A percentile compares a stretch with the other conserved stretches of the same genome.
phyloP scores from a whole-genome alignment of 768 basidiomycete species.

The Tricholoma hemisulphureum region DNA sequence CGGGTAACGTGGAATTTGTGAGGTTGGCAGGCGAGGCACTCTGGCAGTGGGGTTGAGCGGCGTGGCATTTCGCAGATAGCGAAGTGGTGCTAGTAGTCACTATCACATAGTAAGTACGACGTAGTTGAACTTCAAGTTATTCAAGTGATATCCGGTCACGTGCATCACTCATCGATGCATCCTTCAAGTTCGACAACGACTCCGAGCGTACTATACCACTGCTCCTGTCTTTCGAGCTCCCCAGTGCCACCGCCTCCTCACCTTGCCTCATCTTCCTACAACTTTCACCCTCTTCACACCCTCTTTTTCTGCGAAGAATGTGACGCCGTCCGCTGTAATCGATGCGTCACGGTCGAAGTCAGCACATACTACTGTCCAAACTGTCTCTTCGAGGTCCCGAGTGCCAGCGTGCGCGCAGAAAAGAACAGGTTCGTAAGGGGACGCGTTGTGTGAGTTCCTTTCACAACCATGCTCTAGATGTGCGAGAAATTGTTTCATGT shows the following conservation, averaged over 20 bases:
- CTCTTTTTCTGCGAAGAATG: constrained; percentile 99
- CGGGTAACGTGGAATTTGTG: no score
- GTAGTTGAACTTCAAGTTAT: no score
- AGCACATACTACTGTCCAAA: constrained; percentile 98
- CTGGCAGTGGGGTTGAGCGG: no score
- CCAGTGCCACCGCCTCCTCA: constrained; percentile 71
- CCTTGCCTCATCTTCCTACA: constrained; percentile 72
- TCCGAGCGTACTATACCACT: constrained; percentile 60
- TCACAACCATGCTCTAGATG: constrained; percentile 56
- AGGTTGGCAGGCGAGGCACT: no score
- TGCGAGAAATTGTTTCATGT: constrained; percentile 96
- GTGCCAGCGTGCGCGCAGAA: constrained; percentile 96
- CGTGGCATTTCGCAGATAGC: no score
- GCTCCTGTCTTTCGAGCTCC: constrained; percentile 63
- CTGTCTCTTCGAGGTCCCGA: constrained; percentile 97
- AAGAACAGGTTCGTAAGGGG: constrained; percentile 73
- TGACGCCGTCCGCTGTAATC: constrained; percentile 90
- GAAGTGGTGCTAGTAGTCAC: no score
- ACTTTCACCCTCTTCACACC: constrained; percentile 78
- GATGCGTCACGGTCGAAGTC: constrained; percentile 90
- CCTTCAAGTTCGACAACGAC: constrained; percentile 21
- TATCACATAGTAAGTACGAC: no score
- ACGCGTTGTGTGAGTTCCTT: neutral
- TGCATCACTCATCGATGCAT: neutral
- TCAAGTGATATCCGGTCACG: no score